phyloP scores from a whole-genome alignment of 1,284 basidiomycete species.

The Ceratobasidium sp. region DNA sequence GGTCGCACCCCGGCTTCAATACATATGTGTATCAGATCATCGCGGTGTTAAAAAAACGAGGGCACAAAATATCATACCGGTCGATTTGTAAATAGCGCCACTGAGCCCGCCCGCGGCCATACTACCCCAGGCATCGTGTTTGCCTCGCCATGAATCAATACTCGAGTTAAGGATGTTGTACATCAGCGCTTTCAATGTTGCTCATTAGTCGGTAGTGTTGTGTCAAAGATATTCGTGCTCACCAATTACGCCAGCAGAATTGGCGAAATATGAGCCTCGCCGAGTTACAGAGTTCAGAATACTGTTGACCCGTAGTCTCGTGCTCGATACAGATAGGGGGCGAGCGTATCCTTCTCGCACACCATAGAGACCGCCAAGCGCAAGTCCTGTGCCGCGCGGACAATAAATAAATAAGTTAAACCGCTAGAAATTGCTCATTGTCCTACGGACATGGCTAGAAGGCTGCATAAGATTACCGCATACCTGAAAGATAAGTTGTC shows the following conservation, averaged over 20 bases:
- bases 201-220: background rate
- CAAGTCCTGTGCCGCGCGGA: slow-evolving; percentile 73
- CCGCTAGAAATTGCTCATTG: background rate
- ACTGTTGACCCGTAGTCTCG: slow-evolving; percentile 93
- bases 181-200: slow-evolving; percentile 73
- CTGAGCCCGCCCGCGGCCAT: slow-evolving; percentile 93
- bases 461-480: slow-evolving; percentile 55
- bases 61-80: slow-evolving; percentile 67
- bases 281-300: slow-evolving; percentile 96
- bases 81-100: slow-evolving; percentile 93
- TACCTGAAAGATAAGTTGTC: slow-evolving; percentile 97
- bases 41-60: background rate
- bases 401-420: slow-evolving; percentile 51
- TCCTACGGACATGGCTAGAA: background rate
- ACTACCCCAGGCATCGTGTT: slow-evolving; percentile 91
- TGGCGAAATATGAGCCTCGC: slow-evolving; percentile 97
- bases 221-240: slow-evolving; percentile 47
- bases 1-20: slow-evolving; percentile 87
- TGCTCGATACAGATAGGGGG: slow-evolving; percentile 84
- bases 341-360: slow-evolving; percentile 92
- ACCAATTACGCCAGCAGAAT: slow-evolving; percentile 98
- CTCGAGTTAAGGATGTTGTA: slow-evolving; percentile 98
- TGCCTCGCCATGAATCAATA: slow-evolving; percentile 88
- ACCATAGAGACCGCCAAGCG: slow-evolving; percentile 94
- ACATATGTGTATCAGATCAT: slow-evolving; percentile 48